Conservation (phyloP, 805 yeast species). For the Wickerhamiella kazuoi region DNA sequence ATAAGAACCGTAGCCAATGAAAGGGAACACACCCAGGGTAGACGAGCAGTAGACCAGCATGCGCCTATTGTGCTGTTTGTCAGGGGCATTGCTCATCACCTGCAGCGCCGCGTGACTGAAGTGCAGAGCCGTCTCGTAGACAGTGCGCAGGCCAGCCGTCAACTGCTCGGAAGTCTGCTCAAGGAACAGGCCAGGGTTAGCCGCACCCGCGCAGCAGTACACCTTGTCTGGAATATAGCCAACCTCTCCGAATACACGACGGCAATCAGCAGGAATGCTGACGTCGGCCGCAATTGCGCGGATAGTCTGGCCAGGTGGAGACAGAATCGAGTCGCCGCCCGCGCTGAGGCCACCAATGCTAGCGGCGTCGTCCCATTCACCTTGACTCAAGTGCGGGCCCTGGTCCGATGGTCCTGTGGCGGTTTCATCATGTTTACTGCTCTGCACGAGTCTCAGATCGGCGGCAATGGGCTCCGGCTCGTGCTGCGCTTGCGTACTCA, state of each 20-base stretch:
- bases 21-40: constrained; percentile 64
- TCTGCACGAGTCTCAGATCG: not conserved
- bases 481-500: too few species aligned
- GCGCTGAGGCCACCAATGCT: not conserved
- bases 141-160: constrained; percentile 41
- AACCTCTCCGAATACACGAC: constrained; percentile 26
- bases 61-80: constrained; percentile 20
- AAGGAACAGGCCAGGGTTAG: constrained; percentile 58
- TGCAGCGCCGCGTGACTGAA: constrained; percentile 43
- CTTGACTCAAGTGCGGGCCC: too few species aligned
- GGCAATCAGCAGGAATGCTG: constrained; percentile 35
- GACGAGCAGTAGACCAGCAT: constrained; percentile 55
- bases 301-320: constrained; percentile 20
- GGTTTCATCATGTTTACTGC: not conserved
- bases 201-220: constrained; percentile 75
- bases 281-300: constrained; percentile 47
- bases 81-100: constrained; percentile 18
- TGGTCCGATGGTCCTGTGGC: too few species aligned
- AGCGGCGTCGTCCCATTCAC: not conserved
- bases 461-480: not conserved
- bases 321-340: not conserved
- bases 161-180: constrained; percentile 47
- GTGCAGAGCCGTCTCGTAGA: constrained; percentile 57
- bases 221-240: constrained; percentile 46
- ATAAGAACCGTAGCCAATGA: constrained; percentile 81